These are phyloP conservation scores for Vitellaria paradoxa DNA, from an alignment of 179 eudicot genomes.

Conservation along the genomic window DNA sequence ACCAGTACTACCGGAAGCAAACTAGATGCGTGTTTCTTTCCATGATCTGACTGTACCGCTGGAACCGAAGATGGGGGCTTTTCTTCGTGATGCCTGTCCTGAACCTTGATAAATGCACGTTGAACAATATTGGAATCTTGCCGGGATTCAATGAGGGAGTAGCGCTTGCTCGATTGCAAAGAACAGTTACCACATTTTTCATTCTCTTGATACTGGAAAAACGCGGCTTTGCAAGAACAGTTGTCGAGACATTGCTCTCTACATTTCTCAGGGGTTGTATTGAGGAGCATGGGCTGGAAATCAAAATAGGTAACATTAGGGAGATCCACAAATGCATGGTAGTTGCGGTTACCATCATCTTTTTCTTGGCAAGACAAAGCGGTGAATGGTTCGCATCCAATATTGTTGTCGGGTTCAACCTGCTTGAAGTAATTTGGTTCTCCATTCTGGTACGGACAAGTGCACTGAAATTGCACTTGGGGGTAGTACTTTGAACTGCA, in stretches of 20 bases:
- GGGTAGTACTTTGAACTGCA: no score
- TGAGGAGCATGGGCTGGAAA: neutral
- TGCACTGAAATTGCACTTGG: neutral
- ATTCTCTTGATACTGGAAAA: neutral
- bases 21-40: no score
- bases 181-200: neutral
- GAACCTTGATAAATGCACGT: slow-evolving; percentile 1
- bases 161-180: neutral
- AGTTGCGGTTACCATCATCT: neutral
- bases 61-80: neutral
- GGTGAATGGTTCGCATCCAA: neutral
- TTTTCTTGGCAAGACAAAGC: slow-evolving; percentile 5
- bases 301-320: neutral
- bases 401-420: neutral
- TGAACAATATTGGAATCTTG: no score
- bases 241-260: slow-evolving; percentile 4
- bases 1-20: no score
- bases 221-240: slow-evolving; percentile 15
- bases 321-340: slow-evolving; percentile 4
- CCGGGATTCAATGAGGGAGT: neutral
- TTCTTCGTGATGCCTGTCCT: neutral
- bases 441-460: neutral
- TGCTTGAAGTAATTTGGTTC: neutral
- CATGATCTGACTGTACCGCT: no score
- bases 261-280: neutral